Evolutionary conservation across 257 asterid genomes (phyloP), one percentile per base, ranked within the genome.

Genomic region (Petunia axillaris): DNA sequence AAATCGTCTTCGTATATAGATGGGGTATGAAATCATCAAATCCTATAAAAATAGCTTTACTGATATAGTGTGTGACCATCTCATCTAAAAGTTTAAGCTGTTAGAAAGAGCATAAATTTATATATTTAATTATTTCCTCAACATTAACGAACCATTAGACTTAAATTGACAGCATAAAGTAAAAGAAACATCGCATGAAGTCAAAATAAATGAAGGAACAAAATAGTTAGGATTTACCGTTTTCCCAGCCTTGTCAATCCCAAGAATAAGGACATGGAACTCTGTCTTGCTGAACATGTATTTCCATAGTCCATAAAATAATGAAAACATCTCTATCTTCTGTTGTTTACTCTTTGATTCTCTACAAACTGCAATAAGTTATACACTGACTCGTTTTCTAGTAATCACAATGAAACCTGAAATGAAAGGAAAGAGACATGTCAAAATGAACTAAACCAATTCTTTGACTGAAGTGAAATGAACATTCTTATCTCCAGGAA

Each of bases 251-350:
- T 94, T 92, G 88, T 92, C 98, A 14, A 92, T 94, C 77, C 98
- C 98, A n/a, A 94, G 96, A 86, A 92, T 94, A 84, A 94, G 98
- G 89, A 94, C 91, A 86, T 90, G 98, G 81, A 92, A 90, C 90
- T 94, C 97, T 63, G 88, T 89, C 92, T 92, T 94, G 93, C 92
- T 92, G 91, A 92, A 86, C 87, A 89, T 85, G 87, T 92, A 83
- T 77, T 94, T 90, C 91, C 91, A 94, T 55, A 94, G 90, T 83
- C 98, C 98, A 85, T 90, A 94, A 79, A 89, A 89, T 75, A 93
- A 88, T 25, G 98, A 91, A 90, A 94, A 93, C 97, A 93, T 94
- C 87, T 86, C 89, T 83, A 54, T 77, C 82, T 81, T 54, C 64
- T 68, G 74, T 9, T 70, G 48, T 64, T 80, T 81, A 52, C 78